phyloP scores from a whole-genome alignment of 2,329 filamentous ascomycete genomes.

The Bipolaris gigantea region DNA sequence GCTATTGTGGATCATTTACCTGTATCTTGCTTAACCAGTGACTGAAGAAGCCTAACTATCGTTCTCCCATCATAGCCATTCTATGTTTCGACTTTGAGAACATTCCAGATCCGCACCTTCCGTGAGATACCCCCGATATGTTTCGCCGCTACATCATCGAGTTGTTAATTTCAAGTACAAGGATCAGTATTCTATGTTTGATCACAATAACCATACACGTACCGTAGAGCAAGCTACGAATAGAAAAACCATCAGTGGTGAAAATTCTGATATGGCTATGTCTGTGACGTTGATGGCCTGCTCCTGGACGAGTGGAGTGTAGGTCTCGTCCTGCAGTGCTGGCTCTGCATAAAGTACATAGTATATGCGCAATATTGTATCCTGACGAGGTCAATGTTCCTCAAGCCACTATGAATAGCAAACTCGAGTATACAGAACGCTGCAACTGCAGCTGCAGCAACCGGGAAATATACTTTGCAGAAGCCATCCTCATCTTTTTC shows the following conservation, averaged over 20 bases:
- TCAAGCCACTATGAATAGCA: background rate
- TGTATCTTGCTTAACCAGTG: conserved; percentile 22
- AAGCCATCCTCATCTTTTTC: conserved; percentile 38
- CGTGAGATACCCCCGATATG: conserved; percentile 38
- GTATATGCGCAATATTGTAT: conserved; percentile 38
- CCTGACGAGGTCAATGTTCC: conserved; percentile 9
- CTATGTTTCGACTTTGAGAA: conserved; percentile 36
- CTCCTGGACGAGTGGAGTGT: conserved; percentile 32
- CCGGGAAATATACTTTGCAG: conserved; percentile 36
- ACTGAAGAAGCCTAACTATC: conserved; percentile 34
- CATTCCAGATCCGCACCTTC: conserved; percentile 40
- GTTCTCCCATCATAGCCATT: conserved; percentile 37
- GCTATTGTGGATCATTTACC: too few species aligned
- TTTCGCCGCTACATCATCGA: conserved; percentile 32
- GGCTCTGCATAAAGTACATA: conserved; percentile 41
- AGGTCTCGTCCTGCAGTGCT: conserved; percentile 29
- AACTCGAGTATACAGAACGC: conserved; percentile 26
- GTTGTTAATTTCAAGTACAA: background rate
- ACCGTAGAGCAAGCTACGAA: conserved; percentile 40
- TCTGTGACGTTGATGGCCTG: conserved; percentile 35
- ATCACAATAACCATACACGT: background rate
- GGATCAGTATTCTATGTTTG: background rate
- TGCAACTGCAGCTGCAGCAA: conserved; percentile 33
- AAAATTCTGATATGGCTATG: conserved; percentile 40
- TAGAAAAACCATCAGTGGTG: conserved; percentile 38